Evolutionary conservation across 2,329 filamentous ascomycete genomes (phyloP), one percentile per base, ranked within the genome.

Genomic region (Venturia effusa): DNA sequence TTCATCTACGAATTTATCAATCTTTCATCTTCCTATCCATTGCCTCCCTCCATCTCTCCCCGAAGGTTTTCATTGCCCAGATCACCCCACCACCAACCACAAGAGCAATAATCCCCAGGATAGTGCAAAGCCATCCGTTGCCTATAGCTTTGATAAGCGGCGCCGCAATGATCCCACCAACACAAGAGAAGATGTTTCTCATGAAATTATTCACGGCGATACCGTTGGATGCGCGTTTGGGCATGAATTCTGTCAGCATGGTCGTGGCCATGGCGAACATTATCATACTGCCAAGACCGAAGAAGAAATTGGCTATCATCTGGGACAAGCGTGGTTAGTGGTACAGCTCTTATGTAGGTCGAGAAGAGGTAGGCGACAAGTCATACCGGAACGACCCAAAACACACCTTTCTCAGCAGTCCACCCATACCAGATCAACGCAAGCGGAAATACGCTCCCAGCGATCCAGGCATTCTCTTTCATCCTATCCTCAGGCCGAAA

Each of bases 31-130:
- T 27, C 61, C 51, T 30, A 48, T 88, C 83, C 84, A 90, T 87
- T 27, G 74, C 71, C 57, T 76, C 75, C 70, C 88, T 81, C 88
- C 88, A 91, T 68, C 76, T 77, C 19, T 80, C 76, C 0, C 84
- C 84, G 67, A 81, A 86, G 67, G 75, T 80, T 70, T 79, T 80
- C 75, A 92, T 80, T 0, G 81, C 71, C 75, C 81, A 85, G 41
- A 92, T 83, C 11, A 83, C 79, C 1, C 74, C 69, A 54, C 81
- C 82, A 3, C 85, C 83, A 67, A 81, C 82, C 2, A 66, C 51
- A 2, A 69, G 32, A 30, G 64, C 59, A 0, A 83, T 70, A 70
- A 88, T 78, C 2, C 72, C 74, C 41, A 76, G 57, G 5, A 75
- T 74, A 0, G 74, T 76, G 68, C 71, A 74, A 27, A 76, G 43